phyloP scores from a whole-genome alignment of 352 stramenopile genomes.

The Globisporangium paddicum region DNA sequence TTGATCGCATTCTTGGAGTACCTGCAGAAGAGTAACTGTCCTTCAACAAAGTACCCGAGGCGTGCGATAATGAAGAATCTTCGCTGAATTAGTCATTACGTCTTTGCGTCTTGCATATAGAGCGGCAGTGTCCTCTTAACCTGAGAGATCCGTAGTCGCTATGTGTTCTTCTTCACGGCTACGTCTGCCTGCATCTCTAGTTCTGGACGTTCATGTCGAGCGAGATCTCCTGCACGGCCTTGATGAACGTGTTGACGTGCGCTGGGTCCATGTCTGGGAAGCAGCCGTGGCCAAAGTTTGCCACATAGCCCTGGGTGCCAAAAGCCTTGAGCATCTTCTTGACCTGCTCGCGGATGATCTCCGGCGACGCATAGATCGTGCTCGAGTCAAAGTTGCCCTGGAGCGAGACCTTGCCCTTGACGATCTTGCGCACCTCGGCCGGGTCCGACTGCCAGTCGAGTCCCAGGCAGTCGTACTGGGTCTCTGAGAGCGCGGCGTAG shows the following conservation, averaged over 20 bases:
- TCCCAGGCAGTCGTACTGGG: slow-evolving; percentile 94
- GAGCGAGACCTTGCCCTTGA: slow-evolving; percentile 63
- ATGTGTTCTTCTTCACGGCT: no score
- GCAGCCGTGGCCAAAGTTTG: slow-evolving; percentile 97
- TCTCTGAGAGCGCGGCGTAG: slow-evolving; percentile 63
- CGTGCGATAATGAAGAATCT: no score
- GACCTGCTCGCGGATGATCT: slow-evolving; percentile 82
- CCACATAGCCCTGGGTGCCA: slow-evolving; percentile 94
- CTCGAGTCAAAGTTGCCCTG: slow-evolving; percentile 94
- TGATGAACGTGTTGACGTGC: slow-evolving; percentile 95
- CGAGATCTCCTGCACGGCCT: slow-evolving; percentile 94
- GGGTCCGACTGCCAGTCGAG: slow-evolving; percentile 95
- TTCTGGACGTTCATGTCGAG: slow-evolving; percentile 75
- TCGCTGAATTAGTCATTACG: no score
- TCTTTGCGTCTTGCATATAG: no score
- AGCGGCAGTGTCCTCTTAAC: no score
- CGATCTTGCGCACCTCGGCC: slow-evolving; percentile 73
- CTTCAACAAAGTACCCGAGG: no score
- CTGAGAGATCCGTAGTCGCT: no score
- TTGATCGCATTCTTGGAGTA: background rate
- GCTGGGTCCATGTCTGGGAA: slow-evolving; percentile 94
- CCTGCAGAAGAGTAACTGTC: no score
- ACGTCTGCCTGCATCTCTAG: slow-evolving; percentile 5
- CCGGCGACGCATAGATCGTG: slow-evolving; percentile 79
- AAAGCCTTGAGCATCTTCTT: slow-evolving; percentile 94